Evolutionary conservation across 176 grass and related monocot species (phyloP).

Genomic region (Cocos nucifera): DNA sequence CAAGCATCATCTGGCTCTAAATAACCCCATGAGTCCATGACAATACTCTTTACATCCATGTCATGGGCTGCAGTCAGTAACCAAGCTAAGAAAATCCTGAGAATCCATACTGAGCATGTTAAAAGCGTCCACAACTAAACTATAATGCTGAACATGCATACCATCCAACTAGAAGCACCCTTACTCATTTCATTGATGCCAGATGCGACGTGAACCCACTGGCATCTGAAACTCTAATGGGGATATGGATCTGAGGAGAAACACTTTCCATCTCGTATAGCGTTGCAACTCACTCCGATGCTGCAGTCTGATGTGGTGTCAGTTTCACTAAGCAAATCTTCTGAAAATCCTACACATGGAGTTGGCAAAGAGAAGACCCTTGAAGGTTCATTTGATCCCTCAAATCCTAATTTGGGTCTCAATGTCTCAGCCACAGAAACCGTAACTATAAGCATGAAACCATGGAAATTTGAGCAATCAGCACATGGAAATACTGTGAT

Average conservation of each 20-base stretch:
- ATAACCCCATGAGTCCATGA: no score
- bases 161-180: neutral
- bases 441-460: slow-evolving; percentile 65
- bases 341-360: slow-evolving; percentile 63
- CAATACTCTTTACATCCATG: no score
- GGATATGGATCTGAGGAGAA: slow-evolving; percentile 84
- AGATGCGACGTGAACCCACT: slow-evolving; percentile 66
- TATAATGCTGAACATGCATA: no score
- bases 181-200: slow-evolving; percentile 24
- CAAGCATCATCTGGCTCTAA: no score
- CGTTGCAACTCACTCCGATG: slow-evolving; percentile 79
- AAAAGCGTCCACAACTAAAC: no score
- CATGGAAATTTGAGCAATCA: slow-evolving; percentile 91
- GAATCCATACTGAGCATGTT: no score
- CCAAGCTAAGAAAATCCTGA: no score
- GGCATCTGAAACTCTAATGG: slow-evolving; percentile 70
- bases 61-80: no score
- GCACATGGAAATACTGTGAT: slow-evolving; percentile 46
- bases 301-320: slow-evolving; percentile 68
- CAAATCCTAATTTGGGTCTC: slow-evolving; percentile 51
- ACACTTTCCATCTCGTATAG: slow-evolving; percentile 73
- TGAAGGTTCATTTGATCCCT: slow-evolving; percentile 68
- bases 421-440: slow-evolving; percentile 37
- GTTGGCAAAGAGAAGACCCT: slow-evolving; percentile 48
- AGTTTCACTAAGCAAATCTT: slow-evolving; percentile 69